Base-by-base conservation (phyloP, 768 basidiomycete species). In the Termitomyces eurrhizus region DNA sequence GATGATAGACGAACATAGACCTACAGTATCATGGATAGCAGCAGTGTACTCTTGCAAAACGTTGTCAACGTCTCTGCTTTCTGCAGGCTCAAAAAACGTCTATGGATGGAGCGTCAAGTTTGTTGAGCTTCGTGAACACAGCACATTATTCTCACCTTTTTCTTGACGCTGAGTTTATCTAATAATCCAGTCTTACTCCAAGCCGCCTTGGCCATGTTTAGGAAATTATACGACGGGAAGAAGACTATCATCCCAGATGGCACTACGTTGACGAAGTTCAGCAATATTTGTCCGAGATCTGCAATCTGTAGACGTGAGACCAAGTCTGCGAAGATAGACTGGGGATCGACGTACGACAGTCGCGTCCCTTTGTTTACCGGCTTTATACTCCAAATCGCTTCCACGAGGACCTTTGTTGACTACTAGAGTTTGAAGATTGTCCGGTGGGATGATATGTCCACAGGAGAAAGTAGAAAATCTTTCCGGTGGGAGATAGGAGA, bases 171-270 rank as follows among this genome's bases (percentile, higher is more conserved):
- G 49, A 97, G 75, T 66, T 86, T 87, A 13, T 78, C 76, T 60
- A 96, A 64, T 11, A 87, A 68, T 1, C 89, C 87, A 50, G 74
- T 83, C 51, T 77, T 78, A 7, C 74, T 70, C 95, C 96, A 98
- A 7, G 77, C 68, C 5, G 74, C 75, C 65, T 85, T 89, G 4
- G 89, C 84, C 42, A 77, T 73, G 60, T 88, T 83, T 41, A 98
- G 75, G 65, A 93, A 95, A 33, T 79, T 82, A 70, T 98, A 98
- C 0, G 94, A 96, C 0, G 96, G 95, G 44, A 98, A 85, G 71
- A 99, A 99, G 7, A 97, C 88, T 21, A 98, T 90, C 74, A 98
- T 83, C 0, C 96, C 96, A 21, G 86, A 87, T 0, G 95, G 91
- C 5, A 95, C 82, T 18, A 96, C 71, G 37, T 81, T 86, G 24